Base-by-base conservation (phyloP, 495 filamentous ascomycete genomes). In the Tuber calosporum region DNA sequence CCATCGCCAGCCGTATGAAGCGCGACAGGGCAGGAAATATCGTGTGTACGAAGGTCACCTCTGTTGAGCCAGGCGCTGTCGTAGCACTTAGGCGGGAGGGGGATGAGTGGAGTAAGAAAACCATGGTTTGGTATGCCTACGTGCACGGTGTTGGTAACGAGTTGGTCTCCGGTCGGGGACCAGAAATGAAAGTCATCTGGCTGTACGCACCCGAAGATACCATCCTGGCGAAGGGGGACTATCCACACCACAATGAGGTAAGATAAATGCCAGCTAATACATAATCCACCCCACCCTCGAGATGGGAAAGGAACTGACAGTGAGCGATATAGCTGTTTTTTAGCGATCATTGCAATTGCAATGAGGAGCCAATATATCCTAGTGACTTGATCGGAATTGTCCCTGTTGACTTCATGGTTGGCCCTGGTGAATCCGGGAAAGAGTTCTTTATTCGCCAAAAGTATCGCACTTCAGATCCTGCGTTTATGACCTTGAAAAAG, bases 271-370 rank as follows among this genome's bases (percentile, higher is more conserved):
- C 22, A 34, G 13, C 53, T 15, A 3, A 62, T 19, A 62, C 17
- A 62, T 62, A 26, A 9, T 4, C 53, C n/a, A 38, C 13, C 39
- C 43, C 67, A 58, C 26, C 6, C 17, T 19, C 17, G n/a, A 67
- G 30, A 58, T 9, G 62, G 34, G 38, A 45, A 41, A 72, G 17
- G 34, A 36, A 39, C 74, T 78, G 73, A 78, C 26, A 68, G 45
- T 34, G 48, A 40, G 17, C 17, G 48, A 19, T 20, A 48, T 72
- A 79, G 79, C 82, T 93, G 0, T 94, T 94, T 79, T 82, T 94
- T 13, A 91, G 90, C 0, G 88, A 93, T 76, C 88, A 93, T 73
- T 94, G 92, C 81, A 89, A 89, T 20, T 93, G 92, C 73, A 81
- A 82, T 20, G 84, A 83, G 34, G 41, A 39, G 82, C 66, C 58